Evolutionary conservation across 495 filamentous ascomycete genomes (phyloP), one percentile per base, ranked within the genome.

Genomic region (Xylaria nigripes): DNA sequence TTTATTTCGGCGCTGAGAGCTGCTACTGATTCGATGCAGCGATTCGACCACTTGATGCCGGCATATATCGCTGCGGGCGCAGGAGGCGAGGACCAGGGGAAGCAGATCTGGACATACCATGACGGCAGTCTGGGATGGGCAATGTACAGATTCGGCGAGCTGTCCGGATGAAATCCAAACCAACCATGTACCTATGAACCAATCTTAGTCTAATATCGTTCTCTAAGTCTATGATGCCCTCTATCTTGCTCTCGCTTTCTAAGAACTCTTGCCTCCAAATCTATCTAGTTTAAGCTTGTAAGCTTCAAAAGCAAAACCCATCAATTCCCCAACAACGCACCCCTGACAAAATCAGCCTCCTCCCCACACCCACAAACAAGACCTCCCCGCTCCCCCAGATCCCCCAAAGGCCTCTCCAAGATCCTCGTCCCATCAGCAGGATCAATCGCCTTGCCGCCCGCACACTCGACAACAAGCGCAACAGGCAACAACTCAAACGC

Each of bases 41-140:
- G 64, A 44, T 75, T 90, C 62, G 88, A 94, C 36, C 90, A 95
- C 70, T 61, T 94, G 47, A 76, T 92, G 68, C 90, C 90, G 0
- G 75, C 92, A 19, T 81, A 87, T 67, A 74, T 95, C 59, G 83
- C 79, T 3, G 84, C 84, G 0, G 87, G 87, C 0, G 86, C 86
- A 9, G 86, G 83, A 0, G 81, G 78, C 0, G 75, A 78, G 8
- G 86, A 89, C 64, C 50, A 64, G 16, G 87, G 80, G 0, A 74
- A 75, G 66, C 76, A 80, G 61, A 59, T 80, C 43, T 89, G 83
- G 81, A 89, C 82, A 6, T 48, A 82, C 51, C 73, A 75, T 10
- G 85, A 90, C 68, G 77, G 77, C 7, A 81, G 78, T 61, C 73
- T 89, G 71, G 86, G 79, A 45, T 90, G 86, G 86, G 83, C 80